A percentile compares a stretch with the other conserved stretches of the same genome.
phyloP scores from a whole-genome alignment of 1,284 basidiomycete species.

The Ustilago lituana region DNA sequence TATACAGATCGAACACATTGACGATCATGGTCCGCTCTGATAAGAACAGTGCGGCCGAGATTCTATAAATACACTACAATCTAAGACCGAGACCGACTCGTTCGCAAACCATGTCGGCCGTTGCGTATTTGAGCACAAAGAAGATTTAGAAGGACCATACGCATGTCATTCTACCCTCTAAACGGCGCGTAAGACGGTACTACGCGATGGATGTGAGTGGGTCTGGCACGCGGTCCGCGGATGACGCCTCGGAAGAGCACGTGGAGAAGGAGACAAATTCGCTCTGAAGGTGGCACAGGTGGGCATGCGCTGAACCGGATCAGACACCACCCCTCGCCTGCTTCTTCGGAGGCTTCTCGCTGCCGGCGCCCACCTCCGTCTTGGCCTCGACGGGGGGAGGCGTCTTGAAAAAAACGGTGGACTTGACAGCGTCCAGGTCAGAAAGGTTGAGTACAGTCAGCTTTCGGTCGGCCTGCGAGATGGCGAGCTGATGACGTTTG shows the following conservation, averaged over 20 bases:
- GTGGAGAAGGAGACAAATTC: not conserved
- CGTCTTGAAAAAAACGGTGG: slow-evolving; percentile 24
- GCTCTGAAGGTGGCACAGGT: not conserved
- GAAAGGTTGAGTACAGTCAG: slow-evolving; percentile 57
- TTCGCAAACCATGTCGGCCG: no score
- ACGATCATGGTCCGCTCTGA: not conserved
- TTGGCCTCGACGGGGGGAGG: slow-evolving; percentile 22
- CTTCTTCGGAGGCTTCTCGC: slow-evolving; percentile 42
- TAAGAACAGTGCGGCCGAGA: not conserved
- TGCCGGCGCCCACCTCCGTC: slow-evolving; percentile 17
- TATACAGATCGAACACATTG: slow-evolving; percentile 1
- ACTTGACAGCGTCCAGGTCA: slow-evolving; percentile 32
- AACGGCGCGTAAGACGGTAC: no score
- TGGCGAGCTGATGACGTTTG: slow-evolving; percentile 53
- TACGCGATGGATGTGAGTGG: no score
- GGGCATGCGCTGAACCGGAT: not conserved
- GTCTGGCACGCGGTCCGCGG: no score
- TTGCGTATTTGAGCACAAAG: no score
- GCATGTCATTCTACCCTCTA: no score
- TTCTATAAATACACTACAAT: slow-evolving; percentile 3
- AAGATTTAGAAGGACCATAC: no score
- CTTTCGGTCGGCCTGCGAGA: slow-evolving; percentile 60
- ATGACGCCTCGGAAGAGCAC: no score
- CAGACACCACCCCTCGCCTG: slow-evolving; percentile 31
- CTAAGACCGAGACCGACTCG: not conserved